These are phyloP conservation scores for Clonostachys chloroleuca DNA, from an alignment of 2,329 filamentous ascomycete genomes.

Conservation along the genomic window DNA sequence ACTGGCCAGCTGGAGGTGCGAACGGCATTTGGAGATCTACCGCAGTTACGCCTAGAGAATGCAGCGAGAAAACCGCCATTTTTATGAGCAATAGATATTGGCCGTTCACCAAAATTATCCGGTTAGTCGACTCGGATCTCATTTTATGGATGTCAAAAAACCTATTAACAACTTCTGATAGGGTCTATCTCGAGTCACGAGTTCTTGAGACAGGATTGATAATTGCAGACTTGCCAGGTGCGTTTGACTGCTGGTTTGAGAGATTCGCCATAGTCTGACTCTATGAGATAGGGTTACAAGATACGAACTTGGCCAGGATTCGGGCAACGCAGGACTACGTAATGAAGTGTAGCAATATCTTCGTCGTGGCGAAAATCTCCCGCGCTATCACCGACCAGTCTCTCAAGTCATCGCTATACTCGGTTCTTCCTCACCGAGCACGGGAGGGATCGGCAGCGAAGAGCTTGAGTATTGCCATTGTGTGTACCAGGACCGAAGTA, in stretches of 20 bases:
- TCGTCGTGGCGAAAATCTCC: slow-evolving; percentile 25
- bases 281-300: slow-evolving; percentile 14
- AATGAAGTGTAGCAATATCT: slow-evolving; percentile 23
- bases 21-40: slow-evolving; percentile 19
- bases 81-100: slow-evolving; percentile 24
- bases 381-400: slow-evolving; percentile 23
- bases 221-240: slow-evolving; percentile 26
- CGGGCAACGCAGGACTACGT: slow-evolving; percentile 25
- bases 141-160: neutral
- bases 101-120: slow-evolving; percentile 28
- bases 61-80: slow-evolving; percentile 16
- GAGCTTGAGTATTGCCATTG: slow-evolving; percentile 18
- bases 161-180: slow-evolving; percentile 1
- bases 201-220: slow-evolving; percentile 23
- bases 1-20: slow-evolving; percentile 17
- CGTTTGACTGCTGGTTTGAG: slow-evolving; percentile 2
- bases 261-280: neutral
- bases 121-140: slow-evolving; percentile 8
- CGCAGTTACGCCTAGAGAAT: slow-evolving; percentile 19
- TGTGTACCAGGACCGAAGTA: slow-evolving; percentile 25
- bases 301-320: slow-evolving; percentile 26
- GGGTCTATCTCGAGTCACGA: slow-evolving; percentile 20
- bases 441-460: slow-evolving; percentile 8
- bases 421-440: slow-evolving; percentile 17
- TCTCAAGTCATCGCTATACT: slow-evolving; percentile 20